Evolutionary conservation across 805 yeast genomes (phyloP).

Genomic region (Saccharomycopsis javanensis): DNA sequence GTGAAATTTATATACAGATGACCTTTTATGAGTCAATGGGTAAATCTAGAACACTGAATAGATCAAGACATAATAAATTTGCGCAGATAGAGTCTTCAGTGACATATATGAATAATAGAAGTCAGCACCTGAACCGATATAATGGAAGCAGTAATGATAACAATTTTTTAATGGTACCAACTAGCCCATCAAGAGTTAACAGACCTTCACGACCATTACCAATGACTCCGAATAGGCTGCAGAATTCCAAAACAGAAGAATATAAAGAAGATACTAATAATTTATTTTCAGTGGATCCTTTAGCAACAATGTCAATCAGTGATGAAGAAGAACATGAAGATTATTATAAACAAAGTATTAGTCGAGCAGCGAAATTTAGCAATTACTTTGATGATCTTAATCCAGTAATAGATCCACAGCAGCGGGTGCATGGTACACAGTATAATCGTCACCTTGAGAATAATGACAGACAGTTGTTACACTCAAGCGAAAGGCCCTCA

Average conservation of each 20-base stretch:
- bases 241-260: not conserved
- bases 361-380: not conserved
- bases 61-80: conserved; percentile 9
- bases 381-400: not conserved
- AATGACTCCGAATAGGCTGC: not conserved
- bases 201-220: not conserved
- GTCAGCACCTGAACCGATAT: not conserved
- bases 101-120: conserved; percentile 13
- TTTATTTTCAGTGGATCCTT: not conserved
- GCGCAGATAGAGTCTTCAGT: conserved; percentile 16
- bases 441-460: not conserved
- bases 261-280: not conserved
- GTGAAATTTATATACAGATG: conserved; percentile 82
- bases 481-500: not conserved
- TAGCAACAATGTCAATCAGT: not conserved
- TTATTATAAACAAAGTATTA: not conserved
- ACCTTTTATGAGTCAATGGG: conserved; percentile 62
- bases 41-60: conserved; percentile 13
- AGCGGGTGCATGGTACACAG: not conserved
- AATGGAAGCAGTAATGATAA: not conserved
- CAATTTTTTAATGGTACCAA: not conserved
- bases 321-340: not conserved
- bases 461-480: not conserved
- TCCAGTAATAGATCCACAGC: not conserved
- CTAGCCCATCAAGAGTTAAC: not conserved